These are phyloP conservation scores for Carex kokanica DNA, from an alignment of 176 grass and related monocot species.

Conservation along the genomic window DNA sequence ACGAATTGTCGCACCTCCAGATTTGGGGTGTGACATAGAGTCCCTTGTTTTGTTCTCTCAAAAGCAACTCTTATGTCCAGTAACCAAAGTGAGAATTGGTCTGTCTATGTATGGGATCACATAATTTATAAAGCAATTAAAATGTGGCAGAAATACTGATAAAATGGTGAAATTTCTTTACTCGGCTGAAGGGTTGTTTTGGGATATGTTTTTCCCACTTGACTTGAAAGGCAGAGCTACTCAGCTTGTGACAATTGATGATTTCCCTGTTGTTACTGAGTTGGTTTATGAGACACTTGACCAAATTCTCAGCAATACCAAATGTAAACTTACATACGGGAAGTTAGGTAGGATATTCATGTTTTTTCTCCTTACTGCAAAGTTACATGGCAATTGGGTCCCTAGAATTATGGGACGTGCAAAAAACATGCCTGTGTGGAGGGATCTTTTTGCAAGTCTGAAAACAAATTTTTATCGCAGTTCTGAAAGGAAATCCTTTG, in stretches of 20 bases:
- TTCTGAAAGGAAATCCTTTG: slow-evolving; percentile 28
- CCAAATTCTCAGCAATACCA: background rate
- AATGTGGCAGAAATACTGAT: background rate
- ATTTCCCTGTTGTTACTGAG: background rate
- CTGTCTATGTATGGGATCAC: slow-evolving; percentile 30
- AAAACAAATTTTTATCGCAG: slow-evolving; percentile 35
- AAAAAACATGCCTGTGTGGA: slow-evolving; percentile 33
- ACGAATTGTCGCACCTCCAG: too few relatives aligned
- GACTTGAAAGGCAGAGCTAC: slow-evolving; percentile 28
- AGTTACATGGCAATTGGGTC: background rate
- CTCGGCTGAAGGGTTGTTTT: slow-evolving; percentile 3
- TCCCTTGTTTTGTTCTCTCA: slow-evolving; percentile 14
- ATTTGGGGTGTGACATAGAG: too few relatives aligned
- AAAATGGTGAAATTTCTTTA: background rate
- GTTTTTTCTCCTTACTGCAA: slow-evolving; percentile 30
- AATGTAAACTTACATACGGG: slow-evolving; percentile 34
- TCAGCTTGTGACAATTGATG: slow-evolving; percentile 26
- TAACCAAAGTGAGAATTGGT: slow-evolving; percentile 14
- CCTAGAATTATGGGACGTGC: background rate
- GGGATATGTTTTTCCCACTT: slow-evolving; percentile 26
- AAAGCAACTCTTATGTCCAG: background rate
- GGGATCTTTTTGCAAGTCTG: slow-evolving; percentile 32
- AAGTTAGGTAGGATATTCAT: slow-evolving; percentile 40
- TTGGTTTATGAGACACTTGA: slow-evolving; percentile 40
- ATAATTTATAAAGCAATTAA: background rate